Percentiles rank a stretch among this genome's conserved stretches.
phyloP scores from a whole-genome alignment of 2,329 filamentous ascomycete species.

The Curvularia eragrostidis region DNA sequence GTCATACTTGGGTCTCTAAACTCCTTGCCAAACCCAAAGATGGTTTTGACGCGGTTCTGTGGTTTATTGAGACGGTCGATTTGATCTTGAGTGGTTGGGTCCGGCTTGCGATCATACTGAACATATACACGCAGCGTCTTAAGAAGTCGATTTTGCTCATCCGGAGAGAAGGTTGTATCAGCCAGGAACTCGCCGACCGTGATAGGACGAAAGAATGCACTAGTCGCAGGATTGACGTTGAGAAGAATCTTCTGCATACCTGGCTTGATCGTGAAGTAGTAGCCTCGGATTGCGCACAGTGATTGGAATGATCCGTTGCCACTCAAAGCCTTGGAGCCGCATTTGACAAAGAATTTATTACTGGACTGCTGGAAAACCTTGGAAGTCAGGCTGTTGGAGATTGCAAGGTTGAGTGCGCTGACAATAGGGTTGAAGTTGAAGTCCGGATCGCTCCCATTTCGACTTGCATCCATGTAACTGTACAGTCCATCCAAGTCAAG shows the following conservation, averaged over 20 bases:
- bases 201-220: constrained; percentile 19
- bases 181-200: constrained; percentile 16
- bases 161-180: constrained; percentile 1
- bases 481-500: neutral
- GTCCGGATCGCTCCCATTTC: neutral
- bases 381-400: constrained; percentile 8
- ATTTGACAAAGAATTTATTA: constrained; percentile 18
- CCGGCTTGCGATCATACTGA: neutral
- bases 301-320: constrained; percentile 5
- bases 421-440: neutral
- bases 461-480: neutral
- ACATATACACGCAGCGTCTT: constrained; percentile 10
- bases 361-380: constrained; percentile 6
- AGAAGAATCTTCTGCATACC: constrained; percentile 18
- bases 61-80: neutral
- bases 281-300: constrained; percentile 19
- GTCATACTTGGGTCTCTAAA: constrained; percentile 1
- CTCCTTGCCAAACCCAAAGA: neutral
- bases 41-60: neutral
- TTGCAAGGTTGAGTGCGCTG: constrained; percentile 9
- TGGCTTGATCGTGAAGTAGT: constrained; percentile 20
- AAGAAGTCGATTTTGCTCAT: neutral
- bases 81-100: neutral
- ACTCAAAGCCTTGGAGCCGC: neutral
- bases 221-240: constrained; percentile 18